phyloP scores from a whole-genome alignment of 352 stramenopile species.

The Globisporangium irregulare region DNA sequence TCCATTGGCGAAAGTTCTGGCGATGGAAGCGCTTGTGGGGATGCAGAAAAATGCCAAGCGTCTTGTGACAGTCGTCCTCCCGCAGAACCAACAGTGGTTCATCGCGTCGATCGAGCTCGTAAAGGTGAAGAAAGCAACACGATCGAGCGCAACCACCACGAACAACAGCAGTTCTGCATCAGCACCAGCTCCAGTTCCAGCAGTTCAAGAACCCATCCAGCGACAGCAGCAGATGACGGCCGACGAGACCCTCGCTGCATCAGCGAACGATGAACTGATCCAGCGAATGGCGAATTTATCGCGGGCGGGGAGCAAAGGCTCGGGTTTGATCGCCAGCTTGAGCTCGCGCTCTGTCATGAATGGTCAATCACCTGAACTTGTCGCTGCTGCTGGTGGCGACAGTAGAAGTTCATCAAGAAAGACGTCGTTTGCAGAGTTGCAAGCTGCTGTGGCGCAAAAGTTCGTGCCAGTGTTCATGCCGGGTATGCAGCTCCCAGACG shows the following conservation, averaged over 20 bases:
- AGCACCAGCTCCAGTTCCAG: neutral
- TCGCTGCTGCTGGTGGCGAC: neutral
- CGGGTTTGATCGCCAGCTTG: conserved; percentile 56
- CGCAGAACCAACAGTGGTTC: conserved; percentile 47
- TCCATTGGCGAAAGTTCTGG: conserved; percentile 33
- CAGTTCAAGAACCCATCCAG: neutral
- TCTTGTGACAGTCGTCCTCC: conserved; percentile 50
- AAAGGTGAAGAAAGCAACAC: conserved; percentile 71
- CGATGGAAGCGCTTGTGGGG: conserved; percentile 41
- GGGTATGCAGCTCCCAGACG: conserved; percentile 40
- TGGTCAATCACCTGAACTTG: neutral
- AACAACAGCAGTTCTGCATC: neutral
- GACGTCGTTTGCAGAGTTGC: conserved; percentile 17
- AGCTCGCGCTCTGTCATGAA: conserved; percentile 22
- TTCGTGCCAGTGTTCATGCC: conserved; percentile 49
- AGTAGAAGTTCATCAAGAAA: conserved; percentile 2
- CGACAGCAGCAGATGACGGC: conserved; percentile 20
- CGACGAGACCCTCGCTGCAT: conserved; percentile 5
- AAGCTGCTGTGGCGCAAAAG: conserved; percentile 19
- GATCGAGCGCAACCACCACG: conserved; percentile 12
- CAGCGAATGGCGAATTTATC: conserved; percentile 75
- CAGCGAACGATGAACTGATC: conserved; percentile 51
- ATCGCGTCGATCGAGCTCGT: conserved; percentile 71
- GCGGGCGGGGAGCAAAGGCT: conserved; percentile 48
- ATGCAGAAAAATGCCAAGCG: conserved; percentile 66